These are phyloP conservation scores for Arachis stenosperma DNA, from an alignment of 306 rosid genomes.

Conservation along the genomic window DNA sequence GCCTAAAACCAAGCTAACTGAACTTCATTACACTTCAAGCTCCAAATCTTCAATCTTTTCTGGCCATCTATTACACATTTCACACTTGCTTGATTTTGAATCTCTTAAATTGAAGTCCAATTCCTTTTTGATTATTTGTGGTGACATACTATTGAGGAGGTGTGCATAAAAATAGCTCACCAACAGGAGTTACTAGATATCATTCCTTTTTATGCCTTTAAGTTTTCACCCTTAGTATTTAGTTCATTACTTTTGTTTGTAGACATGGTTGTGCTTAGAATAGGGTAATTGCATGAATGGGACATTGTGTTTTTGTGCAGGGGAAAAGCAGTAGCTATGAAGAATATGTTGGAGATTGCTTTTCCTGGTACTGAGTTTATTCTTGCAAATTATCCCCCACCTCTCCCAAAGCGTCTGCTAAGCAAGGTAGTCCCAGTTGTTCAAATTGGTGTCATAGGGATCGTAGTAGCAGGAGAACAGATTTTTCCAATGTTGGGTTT, in stretches of 20 bases:
- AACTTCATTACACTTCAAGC: too few species aligned
- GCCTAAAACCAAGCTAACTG: too few species aligned
- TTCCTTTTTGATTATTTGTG: too few species aligned
- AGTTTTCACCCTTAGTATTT: not conserved
- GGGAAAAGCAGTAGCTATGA: constrained; percentile 71
- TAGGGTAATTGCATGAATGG: constrained; percentile 24
- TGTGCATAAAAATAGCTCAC: too few species aligned
- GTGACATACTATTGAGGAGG: too few species aligned
- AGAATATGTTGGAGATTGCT: constrained; percentile 65
- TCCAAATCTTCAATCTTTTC: too few species aligned
- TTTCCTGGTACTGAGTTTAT: constrained; percentile 69
- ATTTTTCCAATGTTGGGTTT: constrained; percentile 72
- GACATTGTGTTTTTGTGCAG: constrained; percentile 45
- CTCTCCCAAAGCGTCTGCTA: constrained; percentile 68
- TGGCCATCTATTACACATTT: too few species aligned
- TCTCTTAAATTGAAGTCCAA: too few species aligned
- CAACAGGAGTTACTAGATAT: not conserved
- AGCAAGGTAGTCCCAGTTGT: constrained; percentile 71
- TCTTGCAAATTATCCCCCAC: constrained; percentile 72
- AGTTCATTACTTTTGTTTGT: constrained; percentile 21
- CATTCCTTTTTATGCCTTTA: not conserved
- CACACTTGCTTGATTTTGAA: too few species aligned
- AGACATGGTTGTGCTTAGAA: constrained; percentile 5
- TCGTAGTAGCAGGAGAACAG: constrained; percentile 74
- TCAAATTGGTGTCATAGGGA: constrained; percentile 67